Evolutionary conservation across 1,284 basidiomycete genomes (phyloP), one percentile per base, ranked within the genome.

Genomic region (Ganoderma leucocontextum): DNA sequence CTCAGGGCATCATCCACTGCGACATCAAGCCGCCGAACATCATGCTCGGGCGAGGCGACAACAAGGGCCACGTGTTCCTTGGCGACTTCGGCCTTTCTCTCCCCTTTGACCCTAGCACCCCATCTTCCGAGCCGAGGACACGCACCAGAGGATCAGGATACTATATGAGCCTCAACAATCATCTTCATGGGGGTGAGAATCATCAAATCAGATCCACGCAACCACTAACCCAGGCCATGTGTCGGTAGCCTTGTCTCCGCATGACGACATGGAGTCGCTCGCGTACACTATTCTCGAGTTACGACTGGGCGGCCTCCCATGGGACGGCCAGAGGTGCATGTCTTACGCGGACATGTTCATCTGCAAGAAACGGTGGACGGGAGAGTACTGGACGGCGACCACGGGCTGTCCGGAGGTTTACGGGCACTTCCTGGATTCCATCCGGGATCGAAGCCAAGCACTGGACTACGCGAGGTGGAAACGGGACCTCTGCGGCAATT

Each of bases 241-340:
- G n/a, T 22, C 4, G 41, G 44, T 42, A 52, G 47, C 47, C 22
- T 52, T 52, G 47, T 25, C n/a, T 12, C 22, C 47, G 12, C 47
- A 52, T n/a, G 22, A 52, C 47, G 47, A 52, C 47, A 52, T 52
- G 47, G 47, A 52, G 25, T 52, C 47, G 22, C 47, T 52, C 10
- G 47, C 47, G 9, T 52, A 52, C 47, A 25, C 47, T 2, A 52
- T 52, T 12, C 12, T 52, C 47, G 22, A 52, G 47, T 52, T 52
- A 29, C 47, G 22, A 9, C 25, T 52, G 47, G 22, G 47, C 47
- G 1, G 1, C 22, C 47, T 52, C 47, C 47, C 47, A 25, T 52
- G 47, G 47, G 12, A 12, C 22, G n/a, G n/a, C n/a, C n/a, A n/a
- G n/a, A 22, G 4, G 12, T 13, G 22, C 47, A 25, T 9, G n/a